A percentile compares a stretch with the other conserved stretches of the same genome.
Conservation (phyloP, 805 yeast species). For the Ogataea wickerhamii region DNA sequence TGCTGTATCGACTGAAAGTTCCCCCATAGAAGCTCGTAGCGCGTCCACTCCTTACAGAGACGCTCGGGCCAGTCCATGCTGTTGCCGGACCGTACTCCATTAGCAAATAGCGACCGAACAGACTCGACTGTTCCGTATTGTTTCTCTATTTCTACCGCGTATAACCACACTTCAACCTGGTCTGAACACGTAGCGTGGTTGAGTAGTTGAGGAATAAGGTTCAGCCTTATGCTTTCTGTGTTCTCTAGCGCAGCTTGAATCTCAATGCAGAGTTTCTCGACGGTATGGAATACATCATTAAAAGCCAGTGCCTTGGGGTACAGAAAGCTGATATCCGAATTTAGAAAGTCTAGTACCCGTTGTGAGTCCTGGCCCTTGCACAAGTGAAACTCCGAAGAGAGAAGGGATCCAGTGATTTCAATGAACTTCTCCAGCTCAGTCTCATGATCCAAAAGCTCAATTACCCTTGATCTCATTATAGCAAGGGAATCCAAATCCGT, state of each 20-base stretch:
- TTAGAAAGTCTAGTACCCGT: slow-evolving; percentile 5
- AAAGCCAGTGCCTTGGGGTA: slow-evolving; percentile 28
- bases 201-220: slow-evolving; percentile 6
- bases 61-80: slow-evolving; percentile 50
- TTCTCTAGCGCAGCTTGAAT: slow-evolving; percentile 32
- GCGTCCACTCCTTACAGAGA: slow-evolving; percentile 41
- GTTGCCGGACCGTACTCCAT: slow-evolving; percentile 29
- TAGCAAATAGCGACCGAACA: slow-evolving; percentile 29
- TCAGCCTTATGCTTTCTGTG: slow-evolving; percentile 25
- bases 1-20: slow-evolving; percentile 9
- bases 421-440: not conserved
- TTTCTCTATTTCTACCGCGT: slow-evolving; percentile 39
- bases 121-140: slow-evolving; percentile 24
- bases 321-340: slow-evolving; percentile 22
- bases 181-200: slow-evolving; percentile 5
- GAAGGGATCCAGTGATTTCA: slow-evolving; percentile 4
- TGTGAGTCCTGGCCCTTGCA: slow-evolving; percentile 6
- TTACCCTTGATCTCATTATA: slow-evolving; percentile 2
- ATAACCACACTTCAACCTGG: slow-evolving; percentile 49
- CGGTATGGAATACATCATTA: slow-evolving; percentile 39
- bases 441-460: not conserved
- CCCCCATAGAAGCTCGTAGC: slow-evolving; percentile 37
- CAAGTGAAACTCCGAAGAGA: slow-evolving; percentile 8
- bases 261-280: slow-evolving; percentile 40
- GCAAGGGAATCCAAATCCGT: not conserved